Evolutionary conservation across 768 basidiomycete genomes (phyloP), one percentile per base, ranked within the genome.

Genomic region (Termitomyces sp.): DNA sequence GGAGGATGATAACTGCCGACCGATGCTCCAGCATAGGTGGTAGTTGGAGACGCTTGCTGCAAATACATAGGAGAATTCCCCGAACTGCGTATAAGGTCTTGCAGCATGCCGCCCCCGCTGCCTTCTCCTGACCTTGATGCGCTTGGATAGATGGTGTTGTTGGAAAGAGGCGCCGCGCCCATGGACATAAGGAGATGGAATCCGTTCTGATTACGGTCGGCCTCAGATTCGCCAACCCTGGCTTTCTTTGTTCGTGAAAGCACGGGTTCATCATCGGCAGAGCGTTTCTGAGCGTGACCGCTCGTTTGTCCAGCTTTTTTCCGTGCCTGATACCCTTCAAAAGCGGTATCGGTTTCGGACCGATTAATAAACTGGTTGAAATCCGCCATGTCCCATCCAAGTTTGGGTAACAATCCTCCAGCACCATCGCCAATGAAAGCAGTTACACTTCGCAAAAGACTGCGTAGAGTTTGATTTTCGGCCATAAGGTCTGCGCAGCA

Each of bases 311-410:
- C 59, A 10, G 66, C 67, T 63, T 81, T 81, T 72, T 88, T 95
- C 65, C 93, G 85, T 5, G 81, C 66, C 63, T 92, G 88, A 68
- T 89, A 95, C 56, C 92, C 88, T 70, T 96, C 94, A 82, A 90
- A 94, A 40, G 94, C 94, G 1, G 93, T 94, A 69, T 96, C 95
- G 0, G 94, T 95, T 76, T 97, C 95, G 0, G 90, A 85, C 67
- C 86, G 87, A 74, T 91, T 93, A 64, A 96, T 77, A 65, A 88
- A 91, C 53, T 83, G 85, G 64, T 90, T 87, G 71, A 96, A 94
- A 68, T 92, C 90, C 49, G 83, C 77, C 69, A 84, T 68, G 36
- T 88, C 83, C 85, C 91, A 94, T 29, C 92, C 92, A 11, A 94
- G 81, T 69, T 89, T 90, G 29, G 86, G 83, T 43, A 94, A 73